Evolutionary conservation across 2,329 filamentous ascomycete genomes (phyloP).

Genomic region (Penicillium sp.): DNA sequence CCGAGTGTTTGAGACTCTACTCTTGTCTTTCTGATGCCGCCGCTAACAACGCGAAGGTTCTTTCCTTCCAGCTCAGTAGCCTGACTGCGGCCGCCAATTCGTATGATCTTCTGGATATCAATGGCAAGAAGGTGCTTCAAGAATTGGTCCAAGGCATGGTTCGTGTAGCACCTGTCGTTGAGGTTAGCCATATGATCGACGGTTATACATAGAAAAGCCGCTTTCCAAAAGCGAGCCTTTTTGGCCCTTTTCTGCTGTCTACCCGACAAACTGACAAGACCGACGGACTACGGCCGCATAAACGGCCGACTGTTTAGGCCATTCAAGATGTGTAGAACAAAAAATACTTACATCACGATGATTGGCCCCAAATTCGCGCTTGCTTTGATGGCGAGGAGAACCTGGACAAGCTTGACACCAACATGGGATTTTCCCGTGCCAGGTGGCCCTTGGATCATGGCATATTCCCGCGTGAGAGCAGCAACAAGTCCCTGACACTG

Average conservation of each 20-base stretch:
- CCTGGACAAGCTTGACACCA: slow-evolving; percentile 8
- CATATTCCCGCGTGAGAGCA: slow-evolving; percentile 12
- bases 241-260: too few species aligned
- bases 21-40: neutral
- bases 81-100: slow-evolving; percentile 7
- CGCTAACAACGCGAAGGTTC: slow-evolving; percentile 8
- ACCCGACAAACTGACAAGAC: too few species aligned
- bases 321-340: neutral
- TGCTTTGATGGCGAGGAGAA: neutral
- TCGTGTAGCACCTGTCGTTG: slow-evolving; percentile 48
- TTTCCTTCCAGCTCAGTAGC: slow-evolving; percentile 6
- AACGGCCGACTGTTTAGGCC: too few species aligned
- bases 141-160: slow-evolving; percentile 58
- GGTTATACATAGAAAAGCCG: too few species aligned
- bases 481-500: slow-evolving; percentile 10
- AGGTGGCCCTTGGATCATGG: slow-evolving; percentile 11
- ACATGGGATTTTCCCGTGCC: slow-evolving; percentile 11
- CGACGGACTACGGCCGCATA: too few species aligned
- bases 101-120: slow-evolving; percentile 40
- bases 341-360: slow-evolving; percentile 4
- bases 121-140: slow-evolving; percentile 53
- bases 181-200: neutral
- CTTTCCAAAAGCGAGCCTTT: too few species aligned
- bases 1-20: slow-evolving; percentile 5
- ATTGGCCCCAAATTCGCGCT: neutral